phyloP scores from a whole-genome alignment of 495 filamentous ascomycete species.

The Aspergillus heteromorphus region DNA sequence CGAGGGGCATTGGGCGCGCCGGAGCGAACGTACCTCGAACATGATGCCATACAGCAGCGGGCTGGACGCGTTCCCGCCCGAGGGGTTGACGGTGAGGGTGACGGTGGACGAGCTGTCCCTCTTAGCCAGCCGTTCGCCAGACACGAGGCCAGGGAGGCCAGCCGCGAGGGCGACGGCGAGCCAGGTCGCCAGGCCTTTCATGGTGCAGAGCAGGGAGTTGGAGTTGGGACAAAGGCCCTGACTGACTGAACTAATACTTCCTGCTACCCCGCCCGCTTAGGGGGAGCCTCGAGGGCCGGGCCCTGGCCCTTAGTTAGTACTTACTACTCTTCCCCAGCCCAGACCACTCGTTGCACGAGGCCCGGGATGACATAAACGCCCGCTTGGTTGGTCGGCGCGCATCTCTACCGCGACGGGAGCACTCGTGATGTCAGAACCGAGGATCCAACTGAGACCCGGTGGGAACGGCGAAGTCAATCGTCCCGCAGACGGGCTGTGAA shows the following conservation, averaged over 20 bases:
- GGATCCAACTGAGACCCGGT: background rate
- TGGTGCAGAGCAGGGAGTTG: background rate
- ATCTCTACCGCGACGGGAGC: too few relatives aligned
- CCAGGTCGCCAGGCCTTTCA: background rate
- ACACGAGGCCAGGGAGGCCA: background rate
- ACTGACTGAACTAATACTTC: background rate
- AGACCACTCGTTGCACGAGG: too few relatives aligned
- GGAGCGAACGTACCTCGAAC: slow-evolving; percentile 43
- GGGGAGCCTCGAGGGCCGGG: too few relatives aligned
- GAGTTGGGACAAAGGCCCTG: background rate
- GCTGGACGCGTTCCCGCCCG: slow-evolving; percentile 50
- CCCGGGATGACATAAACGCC: too few relatives aligned
- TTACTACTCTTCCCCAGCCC: too few relatives aligned
- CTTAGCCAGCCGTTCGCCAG: background rate
- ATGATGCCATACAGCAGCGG: slow-evolving; percentile 55
- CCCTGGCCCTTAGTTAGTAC: too few relatives aligned
- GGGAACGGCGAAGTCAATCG: too few relatives aligned
- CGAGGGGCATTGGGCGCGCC: background rate
- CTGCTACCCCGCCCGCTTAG: background rate
- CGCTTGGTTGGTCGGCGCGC: too few relatives aligned
- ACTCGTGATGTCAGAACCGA: background rate
- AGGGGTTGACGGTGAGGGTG: slow-evolving; percentile 16
- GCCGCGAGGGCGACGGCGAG: background rate
- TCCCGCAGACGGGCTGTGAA: too few relatives aligned
- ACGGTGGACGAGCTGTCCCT: background rate